Evolutionary conservation across 2,329 filamentous ascomycete species (phyloP), one percentile per base, ranked within the genome.

Genomic region (Furcasterigmium furcatum): DNA sequence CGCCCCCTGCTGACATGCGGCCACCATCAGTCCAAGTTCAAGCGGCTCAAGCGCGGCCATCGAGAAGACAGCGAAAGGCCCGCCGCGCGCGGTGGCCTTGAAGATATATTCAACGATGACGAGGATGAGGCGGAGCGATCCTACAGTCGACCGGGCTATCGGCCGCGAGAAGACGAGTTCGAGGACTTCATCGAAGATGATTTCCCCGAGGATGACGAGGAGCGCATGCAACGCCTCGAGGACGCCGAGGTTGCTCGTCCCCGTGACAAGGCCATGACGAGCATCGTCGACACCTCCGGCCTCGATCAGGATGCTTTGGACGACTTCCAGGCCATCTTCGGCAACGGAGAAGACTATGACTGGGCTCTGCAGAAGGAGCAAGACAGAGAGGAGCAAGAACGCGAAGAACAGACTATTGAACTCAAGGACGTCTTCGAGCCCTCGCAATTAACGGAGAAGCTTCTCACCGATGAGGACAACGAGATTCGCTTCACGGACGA

Each of bases 391-490:
- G 84, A 88, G 40, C 83, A 87, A 46, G 77, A 87, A 53, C 80
- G 84, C 48, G 87, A 89, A 50, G 88, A 95, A 54, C 88, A 91
- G 58, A 85, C 85, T 38, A 82, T 97, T 35, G 90, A 96, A 66
- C 80, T 99, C 51, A 96, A 97, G 70, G 92, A 99, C 62, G 92
- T 99, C 42, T 99, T 99, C 58, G 94, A 99, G 67, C 94, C 94
- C 1, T 95, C 91, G 3, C 91, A 99, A 64, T 79, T 99, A 32
- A 85, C 87, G 46, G 94, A 99, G 68, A 92, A 90, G 68, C 87
- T 97, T 64, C 80, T 99, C 56, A 99, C 94, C 9, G 94, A 97
- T 47, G 91, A 91, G 52, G 94, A 99, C 64, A 95, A 97, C 63
- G 73, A 83, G 47, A 96, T 99, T 54, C 88, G 94, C 41, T 82